phyloP scores from a whole-genome alignment of 2,329 filamentous ascomycete species.

The Geosmithia morbida region DNA sequence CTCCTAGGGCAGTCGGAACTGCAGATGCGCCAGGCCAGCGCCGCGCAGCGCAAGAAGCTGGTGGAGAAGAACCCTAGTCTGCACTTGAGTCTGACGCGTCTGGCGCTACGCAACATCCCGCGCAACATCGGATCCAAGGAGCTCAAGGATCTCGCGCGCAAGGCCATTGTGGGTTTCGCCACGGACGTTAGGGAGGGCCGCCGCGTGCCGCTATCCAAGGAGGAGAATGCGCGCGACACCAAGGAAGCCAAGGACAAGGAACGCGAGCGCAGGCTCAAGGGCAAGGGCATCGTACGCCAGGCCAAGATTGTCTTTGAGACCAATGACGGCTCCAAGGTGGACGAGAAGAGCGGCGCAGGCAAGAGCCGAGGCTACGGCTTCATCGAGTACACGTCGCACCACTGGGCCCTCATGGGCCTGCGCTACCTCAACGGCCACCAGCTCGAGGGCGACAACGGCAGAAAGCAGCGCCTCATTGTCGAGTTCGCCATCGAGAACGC shows the following conservation, averaged over 20 bases:
- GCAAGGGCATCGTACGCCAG: constrained; percentile 78
- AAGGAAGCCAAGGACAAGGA: constrained; percentile 73
- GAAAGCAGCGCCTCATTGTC: constrained; percentile 79
- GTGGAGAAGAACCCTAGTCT: constrained; percentile 85
- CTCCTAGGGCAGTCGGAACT: constrained; percentile 66
- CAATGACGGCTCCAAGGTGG: constrained; percentile 68
- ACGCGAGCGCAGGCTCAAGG: constrained; percentile 61
- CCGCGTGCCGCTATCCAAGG: constrained; percentile 70
- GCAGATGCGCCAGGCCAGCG: constrained; percentile 77
- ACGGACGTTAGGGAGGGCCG: constrained; percentile 70
- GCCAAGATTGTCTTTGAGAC: constrained; percentile 93
- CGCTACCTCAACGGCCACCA: constrained; percentile 79
- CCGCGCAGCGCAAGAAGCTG: constrained; percentile 74
- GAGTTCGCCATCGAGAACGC: constrained; percentile 98
- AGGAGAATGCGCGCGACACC: constrained; percentile 70
- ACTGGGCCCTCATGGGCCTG: constrained; percentile 87
- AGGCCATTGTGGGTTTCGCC: constrained; percentile 90
- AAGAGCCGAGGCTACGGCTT: constrained; percentile 91
- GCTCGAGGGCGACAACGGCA: constrained; percentile 47
- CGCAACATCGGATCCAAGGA: constrained; percentile 72
- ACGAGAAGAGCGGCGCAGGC: constrained; percentile 62
- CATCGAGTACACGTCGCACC: constrained; percentile 89
- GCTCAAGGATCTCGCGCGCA: constrained; percentile 77
- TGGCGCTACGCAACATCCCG: constrained; percentile 85
- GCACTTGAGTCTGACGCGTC: constrained; percentile 75